Conservation (phyloP, 495 filamentous ascomycete species). For the Tuber microsphaerosporum region DNA sequence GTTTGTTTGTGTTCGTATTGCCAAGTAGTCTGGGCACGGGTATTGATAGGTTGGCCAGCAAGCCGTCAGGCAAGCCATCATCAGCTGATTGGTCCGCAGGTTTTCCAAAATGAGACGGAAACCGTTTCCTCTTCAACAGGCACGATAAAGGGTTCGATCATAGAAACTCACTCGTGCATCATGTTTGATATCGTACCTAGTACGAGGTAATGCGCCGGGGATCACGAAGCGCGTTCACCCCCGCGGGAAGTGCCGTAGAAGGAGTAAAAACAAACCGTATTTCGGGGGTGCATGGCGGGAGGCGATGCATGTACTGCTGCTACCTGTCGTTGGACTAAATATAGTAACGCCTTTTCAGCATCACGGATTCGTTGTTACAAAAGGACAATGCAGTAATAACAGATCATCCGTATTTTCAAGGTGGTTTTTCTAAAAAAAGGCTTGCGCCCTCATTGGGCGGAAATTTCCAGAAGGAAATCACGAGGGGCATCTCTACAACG, state of each 20-base stretch:
- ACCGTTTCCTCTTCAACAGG: neutral
- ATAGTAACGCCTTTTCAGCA: constrained; percentile 1
- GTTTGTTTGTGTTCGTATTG: neutral
- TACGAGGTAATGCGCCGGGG: neutral
- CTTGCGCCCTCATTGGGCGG: neutral
- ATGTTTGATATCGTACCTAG: neutral
- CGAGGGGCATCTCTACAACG: neutral
- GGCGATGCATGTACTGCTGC: neutral
- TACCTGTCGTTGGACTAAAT: neutral
- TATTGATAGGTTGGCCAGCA: neutral
- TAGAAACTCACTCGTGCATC: neutral
- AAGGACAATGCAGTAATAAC: constrained; percentile 1
- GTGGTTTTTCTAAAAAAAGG: neutral
- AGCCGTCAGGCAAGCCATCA: neutral
- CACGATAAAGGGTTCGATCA: neutral
- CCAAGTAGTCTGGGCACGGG: neutral
- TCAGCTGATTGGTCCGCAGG: neutral
- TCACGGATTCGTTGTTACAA: neutral
- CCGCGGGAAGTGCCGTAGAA: neutral
- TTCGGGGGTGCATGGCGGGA: neutral
- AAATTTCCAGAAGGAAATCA: neutral
- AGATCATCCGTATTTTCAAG: neutral
- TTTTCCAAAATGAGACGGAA: neutral
- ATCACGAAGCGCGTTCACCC: neutral
- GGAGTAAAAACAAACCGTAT: neutral